These are phyloP conservation scores for Venturia pyrina DNA, from an alignment of 2,329 filamentous ascomycete genomes.

Conservation along the genomic window DNA sequence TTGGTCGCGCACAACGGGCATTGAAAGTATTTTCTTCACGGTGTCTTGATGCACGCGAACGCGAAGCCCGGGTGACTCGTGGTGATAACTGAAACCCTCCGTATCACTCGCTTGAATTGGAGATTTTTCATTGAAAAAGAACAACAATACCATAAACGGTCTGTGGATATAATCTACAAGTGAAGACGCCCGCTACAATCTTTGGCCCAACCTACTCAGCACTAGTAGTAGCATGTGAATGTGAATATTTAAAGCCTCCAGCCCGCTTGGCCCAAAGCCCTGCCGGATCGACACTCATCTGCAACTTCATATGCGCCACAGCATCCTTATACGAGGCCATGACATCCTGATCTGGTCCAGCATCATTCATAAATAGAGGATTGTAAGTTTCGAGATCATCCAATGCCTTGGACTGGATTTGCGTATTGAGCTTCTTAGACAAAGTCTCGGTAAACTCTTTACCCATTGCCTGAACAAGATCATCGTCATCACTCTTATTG, in stretches of 20 bases:
- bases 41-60: neutral
- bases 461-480: conserved; percentile 11
- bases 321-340: conserved; percentile 21
- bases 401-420: neutral
- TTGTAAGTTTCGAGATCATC: neutral
- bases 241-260: neutral
- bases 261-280: conserved; percentile 20
- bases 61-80: neutral
- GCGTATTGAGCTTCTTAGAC: conserved; percentile 7
- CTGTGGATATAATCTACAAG: no score
- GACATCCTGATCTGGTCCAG: conserved; percentile 25
- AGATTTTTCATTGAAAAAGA: no score
- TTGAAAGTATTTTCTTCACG: neutral
- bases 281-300: conserved; percentile 22
- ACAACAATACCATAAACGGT: no score
- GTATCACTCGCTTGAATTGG: neutral
- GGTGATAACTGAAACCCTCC: neutral
- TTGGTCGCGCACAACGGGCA: neutral
- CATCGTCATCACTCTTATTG: conserved; percentile 16
- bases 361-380: conserved; percentile 18
- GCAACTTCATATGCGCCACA: conserved; percentile 23
- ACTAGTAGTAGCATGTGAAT: no score
- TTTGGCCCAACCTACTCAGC: no score
- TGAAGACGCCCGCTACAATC: no score
- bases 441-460: conserved; percentile 15